Base-by-base conservation (phyloP, 2,329 filamentous ascomycete species). In the Zymoseptoria tritici region DNA sequence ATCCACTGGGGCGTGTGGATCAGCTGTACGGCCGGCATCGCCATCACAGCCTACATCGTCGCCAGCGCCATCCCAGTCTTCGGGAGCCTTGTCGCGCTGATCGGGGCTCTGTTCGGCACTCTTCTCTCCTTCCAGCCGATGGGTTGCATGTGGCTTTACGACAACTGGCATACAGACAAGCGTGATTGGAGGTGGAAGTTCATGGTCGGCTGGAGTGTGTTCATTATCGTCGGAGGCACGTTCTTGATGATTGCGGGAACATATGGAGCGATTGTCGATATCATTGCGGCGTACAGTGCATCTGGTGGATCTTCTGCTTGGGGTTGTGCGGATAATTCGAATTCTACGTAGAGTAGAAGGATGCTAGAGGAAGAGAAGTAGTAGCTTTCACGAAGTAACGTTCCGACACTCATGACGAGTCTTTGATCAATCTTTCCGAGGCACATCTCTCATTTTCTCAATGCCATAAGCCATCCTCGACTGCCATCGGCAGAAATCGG, bases 241-340 rank as follows among this genome's bases (percentile, higher is more conserved):
- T 80, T 80, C 59, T 61, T 79, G 8, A 79, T 75, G 70, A 64
- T 79, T 52, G 75, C 70, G 3, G 78, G 77, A 1, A 79, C 77
- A 5, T 80, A 79, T 54, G 77, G 76, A 0, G 76, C 76, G 0
- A 66, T 80, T 5, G 67, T 77, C 7, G 70, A 66, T 3, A 77
- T 79, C 36, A 72, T 76, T 5, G 68, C 75, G 6, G 67, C 68
- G 0, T 77, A 79, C 57, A 66, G 68, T n/a, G n/a, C 21, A 9
- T 20, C n/a, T 19, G 49, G 50, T 20, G 53, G 42, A 51, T 36
- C 52, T 11, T 13, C 42, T 51, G 52, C 53, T 3, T 59, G 52
- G 52, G 51, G 21, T 20, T 59, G 57, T 51, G 46, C 53, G 1
- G 57, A 59, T 26, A 59, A 59, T 42, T 53, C 24, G 21, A 36